A percentile compares a stretch with the other conserved stretches of the same genome.
Conservation (phyloP, 1,139 yeast species). For the Geotrichum reessii region DNA sequence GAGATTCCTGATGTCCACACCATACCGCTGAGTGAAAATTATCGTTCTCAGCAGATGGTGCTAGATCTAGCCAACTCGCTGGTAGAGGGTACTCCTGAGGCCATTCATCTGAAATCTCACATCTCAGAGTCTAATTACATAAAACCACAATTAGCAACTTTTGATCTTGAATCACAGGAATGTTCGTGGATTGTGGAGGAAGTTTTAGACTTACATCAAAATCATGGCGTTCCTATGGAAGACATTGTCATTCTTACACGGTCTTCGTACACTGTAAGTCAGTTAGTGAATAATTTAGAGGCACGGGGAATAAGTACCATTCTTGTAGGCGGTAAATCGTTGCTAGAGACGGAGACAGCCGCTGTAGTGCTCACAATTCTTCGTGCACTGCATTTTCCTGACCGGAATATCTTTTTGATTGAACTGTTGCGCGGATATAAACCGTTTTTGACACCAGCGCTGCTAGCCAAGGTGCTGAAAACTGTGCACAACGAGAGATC, state of each 20-base stretch:
- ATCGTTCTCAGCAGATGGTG: conserved; percentile 70
- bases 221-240: conserved; percentile 4
- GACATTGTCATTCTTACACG: conserved; percentile 14
- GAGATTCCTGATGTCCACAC: conserved; percentile 40
- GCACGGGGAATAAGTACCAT: conserved; percentile 5
- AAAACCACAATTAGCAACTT: conserved; percentile 6
- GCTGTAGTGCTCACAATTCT: conserved; percentile 13
- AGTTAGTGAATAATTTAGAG: not conserved
- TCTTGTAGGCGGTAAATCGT: conserved; percentile 12
- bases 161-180: conserved; percentile 4
- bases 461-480: not conserved
- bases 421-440: conserved; percentile 12
- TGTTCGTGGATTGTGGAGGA: conserved; percentile 7
- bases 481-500: conserved; percentile 2
- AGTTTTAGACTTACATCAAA: not conserved
- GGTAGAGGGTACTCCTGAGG: not conserved
- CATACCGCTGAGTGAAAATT: conserved; percentile 59
- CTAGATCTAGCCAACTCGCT: conserved; percentile 58
- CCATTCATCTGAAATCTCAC: not conserved
- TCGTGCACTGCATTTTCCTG: conserved; percentile 10
- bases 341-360: conserved; percentile 14
- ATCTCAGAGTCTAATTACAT: not conserved
- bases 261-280: conserved; percentile 4
- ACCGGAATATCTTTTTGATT: conserved; percentile 10
- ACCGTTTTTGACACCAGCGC: conserved; percentile 7